Conservation (phyloP, 2,329 filamentous ascomycete species). For the Cytospora leucostoma region DNA sequence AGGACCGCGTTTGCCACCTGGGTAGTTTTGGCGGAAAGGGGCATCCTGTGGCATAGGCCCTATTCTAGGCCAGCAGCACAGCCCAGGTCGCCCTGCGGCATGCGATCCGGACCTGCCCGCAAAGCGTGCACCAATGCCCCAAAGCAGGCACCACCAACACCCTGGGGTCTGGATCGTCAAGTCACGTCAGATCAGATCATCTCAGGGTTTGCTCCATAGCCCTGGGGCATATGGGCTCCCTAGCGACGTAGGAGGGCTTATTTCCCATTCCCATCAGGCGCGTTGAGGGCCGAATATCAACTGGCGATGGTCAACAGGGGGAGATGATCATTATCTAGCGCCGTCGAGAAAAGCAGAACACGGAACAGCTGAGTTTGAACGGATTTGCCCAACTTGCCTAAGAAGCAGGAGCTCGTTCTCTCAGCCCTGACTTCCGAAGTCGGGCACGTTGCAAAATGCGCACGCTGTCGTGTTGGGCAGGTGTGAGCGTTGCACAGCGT, state of each 20-base stretch:
- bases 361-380: neutral
- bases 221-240: no score
- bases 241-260: neutral
- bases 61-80: slow-evolving; percentile 19
- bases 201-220: no score
- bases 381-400: neutral
- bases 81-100: slow-evolving; percentile 14
- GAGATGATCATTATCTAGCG: neutral
- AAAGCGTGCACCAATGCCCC: slow-evolving; percentile 7
- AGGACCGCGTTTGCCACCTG: neutral
- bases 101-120: neutral
- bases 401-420: neutral
- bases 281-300: neutral
- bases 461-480: slow-evolving; percentile 19
- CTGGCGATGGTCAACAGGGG: neutral
- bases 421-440: neutral
- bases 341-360: neutral
- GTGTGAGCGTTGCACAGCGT: slow-evolving; percentile 24
- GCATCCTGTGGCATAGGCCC: slow-evolving; percentile 8
- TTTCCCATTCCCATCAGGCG: neutral
- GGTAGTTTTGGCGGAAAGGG: slow-evolving; percentile 16
- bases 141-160: neutral
- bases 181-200: neutral
- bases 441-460: neutral
- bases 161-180: slow-evolving; percentile 1